phyloP scores from a whole-genome alignment of 495 filamentous ascomycete species.

The Diplogelasinospora grovesii region DNA sequence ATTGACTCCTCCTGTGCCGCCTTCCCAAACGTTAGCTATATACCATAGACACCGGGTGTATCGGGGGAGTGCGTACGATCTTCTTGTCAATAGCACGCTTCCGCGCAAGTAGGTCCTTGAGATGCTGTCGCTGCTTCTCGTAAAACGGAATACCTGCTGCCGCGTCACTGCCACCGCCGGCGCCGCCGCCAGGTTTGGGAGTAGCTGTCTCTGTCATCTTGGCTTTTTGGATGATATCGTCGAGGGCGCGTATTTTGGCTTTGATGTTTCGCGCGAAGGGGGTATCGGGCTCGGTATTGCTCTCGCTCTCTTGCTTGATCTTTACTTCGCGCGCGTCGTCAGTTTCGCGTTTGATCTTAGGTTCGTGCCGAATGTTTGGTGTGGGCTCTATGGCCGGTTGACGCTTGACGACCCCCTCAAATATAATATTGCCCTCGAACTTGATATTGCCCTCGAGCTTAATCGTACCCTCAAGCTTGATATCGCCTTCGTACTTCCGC shows the following conservation, averaged over 20 bases:
- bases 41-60: too few relatives aligned
- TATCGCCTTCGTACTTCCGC: too few relatives aligned
- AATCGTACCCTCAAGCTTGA: too few relatives aligned
- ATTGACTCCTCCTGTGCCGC: constrained; percentile 67
- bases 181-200: constrained; percentile 13
- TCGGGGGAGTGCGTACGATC: constrained; percentile 30
- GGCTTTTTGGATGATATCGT: not conserved
- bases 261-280: constrained; percentile 5
- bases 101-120: constrained; percentile 42
- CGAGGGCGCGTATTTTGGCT: not conserved
- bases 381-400: too few relatives aligned
- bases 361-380: too few relatives aligned
- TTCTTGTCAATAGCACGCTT: constrained; percentile 37
- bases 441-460: too few relatives aligned
- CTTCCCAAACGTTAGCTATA: constrained; percentile 20
- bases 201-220: constrained; percentile 51
- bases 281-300: too few relatives aligned
- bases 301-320: too few relatives aligned
- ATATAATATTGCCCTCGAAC: too few relatives aligned
- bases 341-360: too few relatives aligned
- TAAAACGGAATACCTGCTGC: constrained; percentile 42
- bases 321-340: too few relatives aligned
- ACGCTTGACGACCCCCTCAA: too few relatives aligned
- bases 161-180: constrained; percentile 23
- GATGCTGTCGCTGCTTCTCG: constrained; percentile 42